These are phyloP conservation scores for Liquidambar formosana DNA, from an alignment of 164 flowering plant species.

Conservation along the genomic window DNA sequence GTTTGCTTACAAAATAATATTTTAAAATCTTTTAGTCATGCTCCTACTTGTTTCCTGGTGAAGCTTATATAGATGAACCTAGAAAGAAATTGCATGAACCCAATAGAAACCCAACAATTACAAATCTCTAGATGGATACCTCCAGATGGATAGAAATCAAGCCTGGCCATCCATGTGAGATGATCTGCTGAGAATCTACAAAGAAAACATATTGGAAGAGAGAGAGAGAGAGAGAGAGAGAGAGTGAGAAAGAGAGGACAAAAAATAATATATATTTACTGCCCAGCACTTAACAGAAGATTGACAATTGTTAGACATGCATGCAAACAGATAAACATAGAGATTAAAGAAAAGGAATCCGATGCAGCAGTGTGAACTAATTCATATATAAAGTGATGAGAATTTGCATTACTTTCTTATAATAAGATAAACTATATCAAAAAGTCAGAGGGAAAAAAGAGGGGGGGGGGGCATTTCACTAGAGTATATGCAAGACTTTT, in stretches of 20 bases:
- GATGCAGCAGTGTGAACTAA: neutral
- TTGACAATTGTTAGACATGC: neutral
- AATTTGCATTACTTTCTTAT: constrained; percentile 1
- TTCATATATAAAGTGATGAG: neutral
- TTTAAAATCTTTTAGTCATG: neutral
- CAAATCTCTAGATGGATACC: constrained; percentile 31
- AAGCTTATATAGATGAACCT: neutral
- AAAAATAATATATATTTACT: neutral
- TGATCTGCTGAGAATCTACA: constrained; percentile 68
- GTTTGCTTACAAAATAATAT: neutral
- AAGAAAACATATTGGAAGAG: constrained; percentile 4
- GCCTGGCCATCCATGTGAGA: constrained; percentile 83
- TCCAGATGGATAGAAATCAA: constrained; percentile 67
- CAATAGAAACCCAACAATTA: neutral
- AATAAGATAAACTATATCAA: neutral
- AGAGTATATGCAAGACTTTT: neutral
- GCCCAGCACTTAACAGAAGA: neutral
- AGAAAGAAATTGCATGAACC: neutral
- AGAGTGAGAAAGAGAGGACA: neutral
- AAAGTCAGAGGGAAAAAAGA: neutral
- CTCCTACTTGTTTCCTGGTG: neutral
- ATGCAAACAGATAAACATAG: neutral
- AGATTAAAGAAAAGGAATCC: neutral
- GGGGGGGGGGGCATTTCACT: neutral
- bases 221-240: neutral